These are phyloP conservation scores for Kalaharituber pfeilii DNA, from an alignment of 2,329 filamentous ascomycete species.

Conservation along the genomic window DNA sequence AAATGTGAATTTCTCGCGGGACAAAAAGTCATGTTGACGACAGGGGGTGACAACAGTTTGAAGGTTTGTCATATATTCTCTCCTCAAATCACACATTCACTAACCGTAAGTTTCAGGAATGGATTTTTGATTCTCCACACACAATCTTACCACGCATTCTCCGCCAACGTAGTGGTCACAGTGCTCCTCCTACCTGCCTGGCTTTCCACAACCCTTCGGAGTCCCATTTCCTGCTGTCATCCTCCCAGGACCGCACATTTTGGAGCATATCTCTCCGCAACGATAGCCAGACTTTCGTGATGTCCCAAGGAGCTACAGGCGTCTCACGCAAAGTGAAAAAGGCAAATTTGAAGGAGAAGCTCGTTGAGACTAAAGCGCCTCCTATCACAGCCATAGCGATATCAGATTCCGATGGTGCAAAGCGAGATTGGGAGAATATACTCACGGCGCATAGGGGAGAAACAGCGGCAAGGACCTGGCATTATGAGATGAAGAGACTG, in stretches of 20 bases:
- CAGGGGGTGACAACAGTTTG: conserved; percentile 79
- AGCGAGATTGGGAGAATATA: conserved; percentile 89
- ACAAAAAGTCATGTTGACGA: conserved; percentile 77
- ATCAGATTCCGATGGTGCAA: conserved; percentile 76
- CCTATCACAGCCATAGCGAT: conserved; percentile 84
- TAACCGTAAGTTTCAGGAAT: conserved; percentile 11
- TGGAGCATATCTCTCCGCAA: conserved; percentile 94
- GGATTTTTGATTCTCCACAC: conserved; percentile 52
- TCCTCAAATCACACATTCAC: background rate
- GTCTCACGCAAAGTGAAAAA: conserved; percentile 38
- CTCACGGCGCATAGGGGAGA: conserved; percentile 83
- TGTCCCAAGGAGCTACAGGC: conserved; percentile 54
- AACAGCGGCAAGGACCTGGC: conserved; percentile 72
- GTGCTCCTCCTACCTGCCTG: conserved; percentile 64
- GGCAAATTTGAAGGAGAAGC: conserved; percentile 29
- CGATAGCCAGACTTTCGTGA: conserved; percentile 81
- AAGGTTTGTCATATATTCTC: conserved; percentile 75
- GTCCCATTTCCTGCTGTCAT: conserved; percentile 51
- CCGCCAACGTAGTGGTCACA: conserved; percentile 75
- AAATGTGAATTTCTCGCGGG: conserved; percentile 77
- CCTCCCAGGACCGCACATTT: conserved; percentile 72
- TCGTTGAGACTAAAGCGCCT: conserved; percentile 47
- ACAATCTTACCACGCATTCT: conserved; percentile 70
- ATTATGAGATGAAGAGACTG: conserved; percentile 86
- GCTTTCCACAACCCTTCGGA: conserved; percentile 76